Percentiles rank a stretch among this genome's conserved stretches.
Conservation (phyloP, 108 stramenopile species). For the Nitzschia palea region DNA sequence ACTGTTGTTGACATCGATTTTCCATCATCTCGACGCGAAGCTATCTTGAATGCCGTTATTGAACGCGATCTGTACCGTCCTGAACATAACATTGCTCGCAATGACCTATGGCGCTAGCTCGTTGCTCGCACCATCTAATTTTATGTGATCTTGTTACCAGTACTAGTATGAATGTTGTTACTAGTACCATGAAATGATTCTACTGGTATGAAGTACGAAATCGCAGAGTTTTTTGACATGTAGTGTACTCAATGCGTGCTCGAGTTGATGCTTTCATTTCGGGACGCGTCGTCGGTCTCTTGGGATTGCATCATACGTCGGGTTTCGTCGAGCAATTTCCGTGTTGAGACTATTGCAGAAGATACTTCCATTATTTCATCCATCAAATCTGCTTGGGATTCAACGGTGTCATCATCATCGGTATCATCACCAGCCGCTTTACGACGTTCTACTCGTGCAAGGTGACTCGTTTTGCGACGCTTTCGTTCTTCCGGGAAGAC, state of each 20-base stretch:
- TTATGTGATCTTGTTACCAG: not conserved
- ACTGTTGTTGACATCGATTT: not conserved
- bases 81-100: conserved; percentile 3
- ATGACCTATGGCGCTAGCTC: not conserved
- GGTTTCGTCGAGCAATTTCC: not conserved
- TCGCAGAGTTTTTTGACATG: not conserved
- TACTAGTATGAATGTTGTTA: not conserved
- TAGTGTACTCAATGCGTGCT: no score
- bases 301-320: not conserved
- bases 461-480: not conserved
- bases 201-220: not conserved
- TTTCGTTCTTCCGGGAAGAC: not conserved
- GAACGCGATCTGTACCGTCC: not conserved
- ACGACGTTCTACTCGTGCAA: not conserved
- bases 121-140: not conserved
- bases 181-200: not conserved
- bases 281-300: no score
- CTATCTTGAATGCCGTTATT: not conserved
- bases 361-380: not conserved
- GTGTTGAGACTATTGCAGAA: not conserved
- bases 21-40: not conserved
- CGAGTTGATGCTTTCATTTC: no score
- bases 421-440: not conserved
- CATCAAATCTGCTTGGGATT: not conserved
- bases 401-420: not conserved